Evolutionary conservation across 1,284 basidiomycete genomes (phyloP), one percentile per base, ranked within the genome.

Genomic region (Apiotrichum akiyoshidainum): DNA sequence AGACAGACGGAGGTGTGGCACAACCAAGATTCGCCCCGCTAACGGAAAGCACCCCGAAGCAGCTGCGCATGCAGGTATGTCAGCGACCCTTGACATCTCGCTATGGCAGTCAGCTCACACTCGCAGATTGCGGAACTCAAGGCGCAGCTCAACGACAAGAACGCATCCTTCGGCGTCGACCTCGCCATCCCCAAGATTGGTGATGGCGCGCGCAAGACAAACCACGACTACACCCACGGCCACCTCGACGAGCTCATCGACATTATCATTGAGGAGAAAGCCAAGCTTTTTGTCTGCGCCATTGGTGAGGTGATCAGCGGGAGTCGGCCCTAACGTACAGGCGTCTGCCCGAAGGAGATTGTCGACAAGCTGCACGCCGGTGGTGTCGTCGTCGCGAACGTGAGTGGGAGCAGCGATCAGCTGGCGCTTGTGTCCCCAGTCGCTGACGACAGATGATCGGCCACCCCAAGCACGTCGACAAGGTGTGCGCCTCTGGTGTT

Each of bases 231-330:
- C 57, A 90, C 88, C 42, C 87, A 87, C 64, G 90, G 91, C 14
- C 81, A 88, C n/a, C 66, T 74, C 12, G 56, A 73, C 47, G 87
- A 89, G 44, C 83, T 94, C 37, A 83, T 93, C 56, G 84, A 91
- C 64, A 87, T 93, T 52, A 91, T 94, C 72, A 89, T 94, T 71
- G 87, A 91, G 58, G 89, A 92, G 77, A 89, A 88, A 71, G 80
- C 88, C 0, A 78, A 83, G 26, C 83, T 94, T 8, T 94, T 94
- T 73, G 92, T 94, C 55, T 92, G 87, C 67, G 91, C 80, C 14
- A 75, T 80, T 46, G 91, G 26, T 31, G 26, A 31, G 26, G 3
- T 31, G 26, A 4, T 31, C 7, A 31, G 26, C 7, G 26, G n/a
- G n/a, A n/a, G 26, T 31, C 26, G 26, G 26, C 3, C 26, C 26